phyloP scores from a whole-genome alignment of 345 rosid species.

The Aquilaria malaccensis region DNA sequence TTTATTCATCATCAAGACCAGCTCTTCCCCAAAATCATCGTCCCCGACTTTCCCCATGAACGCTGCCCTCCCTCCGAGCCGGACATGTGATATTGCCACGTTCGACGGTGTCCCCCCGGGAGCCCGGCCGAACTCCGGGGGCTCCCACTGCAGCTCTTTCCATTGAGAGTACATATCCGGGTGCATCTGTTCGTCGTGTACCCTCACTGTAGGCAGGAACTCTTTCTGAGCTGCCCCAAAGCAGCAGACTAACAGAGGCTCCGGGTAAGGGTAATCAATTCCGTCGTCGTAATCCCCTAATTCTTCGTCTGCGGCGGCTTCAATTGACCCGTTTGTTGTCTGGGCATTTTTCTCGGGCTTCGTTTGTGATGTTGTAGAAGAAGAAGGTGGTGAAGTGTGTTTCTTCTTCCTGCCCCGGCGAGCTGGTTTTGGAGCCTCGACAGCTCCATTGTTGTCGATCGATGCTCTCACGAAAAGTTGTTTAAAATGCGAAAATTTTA shows the following conservation, averaged over 20 bases:
- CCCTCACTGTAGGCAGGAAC: slow-evolving; percentile 79
- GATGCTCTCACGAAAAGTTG: slow-evolving; percentile 27
- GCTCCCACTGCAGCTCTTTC: slow-evolving; percentile 96
- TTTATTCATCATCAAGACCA: slow-evolving; percentile 74
- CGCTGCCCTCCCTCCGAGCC: slow-evolving; percentile 91
- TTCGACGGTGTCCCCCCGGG: slow-evolving; percentile 86
- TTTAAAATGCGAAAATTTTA: slow-evolving; percentile 1
- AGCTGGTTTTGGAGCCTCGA: slow-evolving; percentile 46
- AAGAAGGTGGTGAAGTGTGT: slow-evolving; percentile 14
- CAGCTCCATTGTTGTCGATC: slow-evolving; percentile 25
- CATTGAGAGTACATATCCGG: slow-evolving; percentile 83
- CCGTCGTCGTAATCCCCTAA: slow-evolving; percentile 63
- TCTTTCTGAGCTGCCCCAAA: slow-evolving; percentile 82
- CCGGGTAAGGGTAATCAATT: slow-evolving; percentile 57
- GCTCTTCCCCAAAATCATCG: slow-evolving; percentile 61
- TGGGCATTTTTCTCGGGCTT: slow-evolving; percentile 19
- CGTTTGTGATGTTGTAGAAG: slow-evolving; percentile 15
- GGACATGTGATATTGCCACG: slow-evolving; percentile 77
- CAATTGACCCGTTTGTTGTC: slow-evolving; percentile 14
- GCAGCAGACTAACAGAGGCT: slow-evolving; percentile 85
- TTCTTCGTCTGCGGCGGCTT: slow-evolving; percentile 17
- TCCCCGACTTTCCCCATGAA: slow-evolving; percentile 89
- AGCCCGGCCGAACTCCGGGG: slow-evolving; percentile 80
- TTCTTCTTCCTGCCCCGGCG: slow-evolving; percentile 66
- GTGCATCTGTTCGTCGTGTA: slow-evolving; percentile 67